phyloP scores from a whole-genome alignment of 176 grass and related monocot genomes.

The Pharus latifolius region DNA sequence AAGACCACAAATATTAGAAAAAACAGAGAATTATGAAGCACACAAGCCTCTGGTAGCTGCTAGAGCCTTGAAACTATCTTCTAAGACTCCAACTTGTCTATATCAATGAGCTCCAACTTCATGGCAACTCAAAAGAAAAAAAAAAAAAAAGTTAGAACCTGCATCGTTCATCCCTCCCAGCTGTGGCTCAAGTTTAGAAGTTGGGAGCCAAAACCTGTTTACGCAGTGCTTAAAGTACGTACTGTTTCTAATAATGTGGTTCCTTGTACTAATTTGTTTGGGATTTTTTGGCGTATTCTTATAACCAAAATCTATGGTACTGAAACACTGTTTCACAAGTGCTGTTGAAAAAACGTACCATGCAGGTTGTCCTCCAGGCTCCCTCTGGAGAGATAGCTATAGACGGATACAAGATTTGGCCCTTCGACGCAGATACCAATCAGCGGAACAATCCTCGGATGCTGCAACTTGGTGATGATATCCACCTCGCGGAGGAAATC shows the following conservation, averaged over 20 bases:
- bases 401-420: constrained; percentile 70
- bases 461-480: constrained; percentile 83
- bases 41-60: no score
- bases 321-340: background rate
- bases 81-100: no score
- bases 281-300: background rate
- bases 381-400: constrained; percentile 68
- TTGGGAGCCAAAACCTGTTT: no score
- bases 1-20: no score
- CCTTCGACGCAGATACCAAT: constrained; percentile 76
- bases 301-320: background rate
- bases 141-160: background rate
- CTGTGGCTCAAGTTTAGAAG: no score
- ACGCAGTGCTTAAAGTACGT: no score
- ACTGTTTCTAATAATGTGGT: background rate
- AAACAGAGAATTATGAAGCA: no score
- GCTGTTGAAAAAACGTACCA: constrained; percentile 41
- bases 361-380: constrained; percentile 87
- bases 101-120: no score
- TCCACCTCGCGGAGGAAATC: constrained; percentile 87
- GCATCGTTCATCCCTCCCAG: background rate
- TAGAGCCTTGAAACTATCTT: no score
- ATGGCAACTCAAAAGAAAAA: no score
- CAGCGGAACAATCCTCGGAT: constrained; percentile 55
- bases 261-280: background rate